Percentiles rank a stretch among this genome's conserved stretches.
Conservation (phyloP, 495 filamentous ascomycete species). For the Platismatia glauca region DNA sequence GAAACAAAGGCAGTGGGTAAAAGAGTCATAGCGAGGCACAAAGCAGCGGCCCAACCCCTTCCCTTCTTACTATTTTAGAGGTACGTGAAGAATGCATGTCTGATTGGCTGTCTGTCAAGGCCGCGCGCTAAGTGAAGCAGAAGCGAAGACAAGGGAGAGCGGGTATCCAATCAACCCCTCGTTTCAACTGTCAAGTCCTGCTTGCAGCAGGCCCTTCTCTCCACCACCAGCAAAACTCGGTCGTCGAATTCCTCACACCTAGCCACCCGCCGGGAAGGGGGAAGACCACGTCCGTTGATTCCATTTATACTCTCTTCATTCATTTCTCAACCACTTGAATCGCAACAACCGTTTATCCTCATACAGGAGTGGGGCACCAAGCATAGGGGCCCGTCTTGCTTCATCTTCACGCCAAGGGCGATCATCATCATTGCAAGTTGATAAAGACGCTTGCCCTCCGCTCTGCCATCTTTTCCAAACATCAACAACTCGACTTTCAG, state of each 20-base stretch:
- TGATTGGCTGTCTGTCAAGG: conserved; percentile 17
- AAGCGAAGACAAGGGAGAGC: conserved; percentile 14
- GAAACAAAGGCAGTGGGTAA: conserved; percentile 4
- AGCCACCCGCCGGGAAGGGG: conserved; percentile 18
- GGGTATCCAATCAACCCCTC: conserved; percentile 17
- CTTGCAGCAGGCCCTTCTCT: neutral
- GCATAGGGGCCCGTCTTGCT: conserved; percentile 18
- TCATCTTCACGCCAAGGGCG: conserved; percentile 20
- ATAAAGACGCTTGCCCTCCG: conserved; percentile 17
- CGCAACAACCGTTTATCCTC: conserved; percentile 12
- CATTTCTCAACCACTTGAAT: conserved; percentile 20
- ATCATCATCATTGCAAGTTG: conserved; percentile 17
- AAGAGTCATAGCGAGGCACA: conserved; percentile 3
- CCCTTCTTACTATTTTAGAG: conserved; percentile 1
- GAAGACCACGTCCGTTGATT: conserved; percentile 2
- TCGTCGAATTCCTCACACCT: conserved; percentile 11
- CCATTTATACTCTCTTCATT: conserved; percentile 7
- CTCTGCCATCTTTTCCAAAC: conserved; percentile 14
- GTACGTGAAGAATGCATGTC: conserved; percentile 11
- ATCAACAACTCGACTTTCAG: conserved; percentile 13
- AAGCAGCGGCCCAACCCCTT: conserved; percentile 4
- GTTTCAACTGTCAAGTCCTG: conserved; percentile 8
- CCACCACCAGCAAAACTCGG: conserved; percentile 1
- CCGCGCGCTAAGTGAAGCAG: conserved; percentile 21
- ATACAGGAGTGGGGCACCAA: conserved; percentile 20